Evolutionary conservation across 352 stramenopile genomes (phyloP).

Genomic region (Phytopythium ostracodes): DNA sequence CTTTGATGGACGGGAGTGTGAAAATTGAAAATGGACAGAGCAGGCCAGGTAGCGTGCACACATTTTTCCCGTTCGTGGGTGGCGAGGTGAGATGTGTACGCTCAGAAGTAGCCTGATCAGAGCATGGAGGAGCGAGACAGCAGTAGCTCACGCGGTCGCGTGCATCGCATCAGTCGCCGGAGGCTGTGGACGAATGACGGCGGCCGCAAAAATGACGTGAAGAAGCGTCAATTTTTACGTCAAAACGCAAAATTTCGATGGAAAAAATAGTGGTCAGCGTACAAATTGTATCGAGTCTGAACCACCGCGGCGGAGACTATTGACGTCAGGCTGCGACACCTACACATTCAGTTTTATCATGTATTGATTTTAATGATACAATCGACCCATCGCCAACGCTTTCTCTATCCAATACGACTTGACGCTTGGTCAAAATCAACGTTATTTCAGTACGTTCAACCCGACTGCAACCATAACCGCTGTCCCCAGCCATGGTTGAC

Average conservation of each 20-base stretch:
- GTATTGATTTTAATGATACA: background rate
- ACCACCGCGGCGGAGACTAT: background rate
- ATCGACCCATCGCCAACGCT: background rate
- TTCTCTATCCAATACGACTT: background rate
- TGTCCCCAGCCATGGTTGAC: background rate
- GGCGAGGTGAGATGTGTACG: background rate
- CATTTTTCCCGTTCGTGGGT: background rate
- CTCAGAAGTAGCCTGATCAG: background rate
- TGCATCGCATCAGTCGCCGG: no score
- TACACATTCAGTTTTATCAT: background rate
- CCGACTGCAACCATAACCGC: constrained; percentile 4
- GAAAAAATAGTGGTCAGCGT: background rate
- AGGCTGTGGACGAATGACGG: no score
- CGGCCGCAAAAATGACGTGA: background rate
- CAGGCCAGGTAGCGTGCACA: no score
- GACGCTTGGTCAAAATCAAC: background rate
- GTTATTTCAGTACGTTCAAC: background rate
- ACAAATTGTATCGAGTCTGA: no score
- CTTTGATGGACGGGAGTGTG: background rate
- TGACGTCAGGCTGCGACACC: background rate
- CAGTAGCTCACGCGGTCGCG: no score
- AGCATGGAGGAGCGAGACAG: no score
- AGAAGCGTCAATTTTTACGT: background rate
- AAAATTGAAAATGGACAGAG: background rate
- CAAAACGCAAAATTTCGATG: background rate